Base-by-base conservation (phyloP, 2,329 filamentous ascomycete species). In the Apiospora rasikravindrae region DNA sequence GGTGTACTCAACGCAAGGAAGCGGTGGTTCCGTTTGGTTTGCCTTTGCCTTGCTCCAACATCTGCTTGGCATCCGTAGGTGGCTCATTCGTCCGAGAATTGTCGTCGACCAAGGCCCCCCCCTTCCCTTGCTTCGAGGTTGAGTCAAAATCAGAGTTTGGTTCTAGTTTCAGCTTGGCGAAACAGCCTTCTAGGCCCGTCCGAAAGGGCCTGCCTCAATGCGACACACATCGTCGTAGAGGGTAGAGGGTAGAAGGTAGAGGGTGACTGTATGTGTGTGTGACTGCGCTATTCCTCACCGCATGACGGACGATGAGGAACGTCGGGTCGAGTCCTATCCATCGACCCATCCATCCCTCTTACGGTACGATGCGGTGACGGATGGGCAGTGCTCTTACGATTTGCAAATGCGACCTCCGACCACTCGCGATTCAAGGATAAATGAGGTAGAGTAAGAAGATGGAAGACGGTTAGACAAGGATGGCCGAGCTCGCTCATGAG, bases 271-370 rank as follows among this genome's bases (percentile, higher is more conserved):
- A n/a, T n/a, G n/a, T n/a, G n/a, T 61, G 16, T 61, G 53, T 29
- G 53, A 37, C 49, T 42, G 40, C 40, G 40, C 40, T 42, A 14
- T 22, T 61, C 53, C 11, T 29, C 57, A 33, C 57, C 40, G 40
- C 40, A 42, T 42, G 40, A 64, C 37, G 57, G 8, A 40, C 57
- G 57, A 64, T 64, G 57, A 64, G 57, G 6, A 14, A 13, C 19
- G 57, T 29, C 22, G 57, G 33, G 19, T 37, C 57, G 11, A 40
- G 33, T 40, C n/a, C 29, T 33, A n/a, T 37, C 22, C 57, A 64
- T 64, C 57, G 57, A 64, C 57, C 57, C 57, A 64, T 64, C 57
- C 57, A 64, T 40, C 49, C 19, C 40, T 64, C 57, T 64, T 64
- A 64, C 53, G 53, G 33, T 57, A 16, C 26, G 40, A 11, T 13